Conservation (phyloP, 768 basidiomycete species). For the Amanita pallidorosea region DNA sequence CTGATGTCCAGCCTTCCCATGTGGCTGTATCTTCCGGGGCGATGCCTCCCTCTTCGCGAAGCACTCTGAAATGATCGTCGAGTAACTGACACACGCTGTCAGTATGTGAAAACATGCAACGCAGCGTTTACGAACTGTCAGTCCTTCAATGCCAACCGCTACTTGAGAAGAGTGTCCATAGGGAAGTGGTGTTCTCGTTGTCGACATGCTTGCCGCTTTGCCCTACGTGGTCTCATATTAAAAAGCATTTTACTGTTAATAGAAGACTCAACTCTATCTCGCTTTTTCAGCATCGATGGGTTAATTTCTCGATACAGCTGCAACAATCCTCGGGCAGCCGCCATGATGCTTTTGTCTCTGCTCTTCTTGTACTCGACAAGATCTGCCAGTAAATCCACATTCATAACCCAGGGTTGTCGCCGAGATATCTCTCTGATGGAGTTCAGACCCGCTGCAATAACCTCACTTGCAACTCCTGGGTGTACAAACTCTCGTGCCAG, state of each 20-base stretch:
- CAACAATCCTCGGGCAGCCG: conserved; percentile 80
- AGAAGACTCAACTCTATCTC: conserved; percentile 58
- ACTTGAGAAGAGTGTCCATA: conserved; percentile 74
- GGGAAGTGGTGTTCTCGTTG: conserved; percentile 57
- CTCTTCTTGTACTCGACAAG: conserved; percentile 93
- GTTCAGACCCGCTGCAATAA: conserved; percentile 95
- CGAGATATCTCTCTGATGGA: conserved; percentile 91
- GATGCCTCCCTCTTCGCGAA: conserved; percentile 55
- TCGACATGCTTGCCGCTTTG: conserved; percentile 76
- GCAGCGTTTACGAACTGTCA: conserved; percentile 47
- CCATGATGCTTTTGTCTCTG: conserved; percentile 84
- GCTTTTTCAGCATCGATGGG: conserved; percentile 79
- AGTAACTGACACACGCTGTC: conserved; percentile 44
- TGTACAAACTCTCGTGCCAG: conserved; percentile 95
- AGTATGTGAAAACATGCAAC: not conserved
- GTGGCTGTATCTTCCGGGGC: conserved; percentile 38
- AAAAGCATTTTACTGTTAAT: not conserved
- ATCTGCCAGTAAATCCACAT: conserved; percentile 87
- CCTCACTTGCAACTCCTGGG: conserved; percentile 91
- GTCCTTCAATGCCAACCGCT: conserved; percentile 81
- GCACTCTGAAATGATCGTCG: conserved; percentile 73
- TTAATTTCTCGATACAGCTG: conserved; percentile 95
- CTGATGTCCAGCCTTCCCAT: conserved; percentile 88
- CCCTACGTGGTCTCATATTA: conserved; percentile 39
- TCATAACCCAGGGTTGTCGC: conserved; percentile 95